Evolutionary conservation across 257 asterid genomes (phyloP), one percentile per base, ranked within the genome.

Genomic region (Penstemon davidsonii): DNA sequence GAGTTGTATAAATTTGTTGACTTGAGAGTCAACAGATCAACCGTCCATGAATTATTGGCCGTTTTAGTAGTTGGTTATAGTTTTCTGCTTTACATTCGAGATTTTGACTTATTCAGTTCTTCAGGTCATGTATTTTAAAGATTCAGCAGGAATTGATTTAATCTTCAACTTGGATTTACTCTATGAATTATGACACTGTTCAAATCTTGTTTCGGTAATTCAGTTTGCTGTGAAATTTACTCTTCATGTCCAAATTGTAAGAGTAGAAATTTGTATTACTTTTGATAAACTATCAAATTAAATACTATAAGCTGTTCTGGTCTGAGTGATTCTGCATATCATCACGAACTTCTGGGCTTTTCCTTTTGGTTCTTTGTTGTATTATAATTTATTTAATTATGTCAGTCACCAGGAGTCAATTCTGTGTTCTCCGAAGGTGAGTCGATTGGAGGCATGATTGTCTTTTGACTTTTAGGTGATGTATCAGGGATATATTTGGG

Each of bases 1-100:
- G 18, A 15, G 18, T 15, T 15, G 18, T 15, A 15, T 0, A 15
- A 15, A 15, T 15, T 15, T 67, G 73, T 78, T 83, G 85, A 80
- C 83, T 80, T 55, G 61, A 12, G 72, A 75, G 88, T 80, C 83
- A 77, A 77, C 73, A 69, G 70, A 77, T 75, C 81, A 60, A 40
- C 55, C 43, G 75, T 64, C 49, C 5, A 64, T 44, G 71, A 66
- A 25, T 25, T 25, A 58, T 54, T 36, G 8, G 68, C 62, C 57
- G 57, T 37, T 68, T 67, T 57, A 45, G 33, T 25, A 25, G 33
- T 25, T 25, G 2, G 33, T 25, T 25, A 25, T 52, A 68, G 33
- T 70, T 64, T 61, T 13, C 55, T 33, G 64, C n/a, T 72, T 19
- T 11, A 8, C 39, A 33, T 25, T 70, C 7, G 66, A 43, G 75